phyloP scores from a whole-genome alignment of 176 grass and related monocot genomes.

The Triticum turgidum region DNA sequence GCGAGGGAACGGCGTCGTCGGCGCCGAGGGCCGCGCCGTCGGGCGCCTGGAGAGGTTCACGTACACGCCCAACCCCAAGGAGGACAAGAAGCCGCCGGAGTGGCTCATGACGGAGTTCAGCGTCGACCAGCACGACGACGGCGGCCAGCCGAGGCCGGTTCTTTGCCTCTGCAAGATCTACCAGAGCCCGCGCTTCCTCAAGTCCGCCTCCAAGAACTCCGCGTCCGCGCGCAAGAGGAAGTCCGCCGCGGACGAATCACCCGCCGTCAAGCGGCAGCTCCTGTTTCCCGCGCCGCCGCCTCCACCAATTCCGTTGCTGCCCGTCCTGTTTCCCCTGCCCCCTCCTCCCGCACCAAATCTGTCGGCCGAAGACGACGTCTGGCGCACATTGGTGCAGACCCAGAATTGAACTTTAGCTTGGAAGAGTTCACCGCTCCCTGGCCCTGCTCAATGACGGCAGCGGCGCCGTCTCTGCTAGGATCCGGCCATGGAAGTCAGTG shows the following conservation, averaged over 20 bases:
- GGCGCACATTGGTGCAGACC: not conserved
- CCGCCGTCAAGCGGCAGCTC: not conserved
- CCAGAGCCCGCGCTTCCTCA: not conserved
- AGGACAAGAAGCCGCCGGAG: not conserved
- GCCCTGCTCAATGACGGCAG: not conserved
- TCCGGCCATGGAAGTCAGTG: too few species aligned
- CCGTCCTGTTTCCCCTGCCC: not conserved
- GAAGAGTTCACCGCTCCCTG: not conserved
- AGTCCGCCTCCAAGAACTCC: not conserved
- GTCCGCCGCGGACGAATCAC: not conserved
- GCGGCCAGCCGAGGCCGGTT: not conserved
- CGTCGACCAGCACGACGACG: not conserved
- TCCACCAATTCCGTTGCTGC: not conserved
- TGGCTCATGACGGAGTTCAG: slow-evolving; percentile 25
- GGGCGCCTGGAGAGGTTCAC: not conserved
- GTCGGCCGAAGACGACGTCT: not conserved
- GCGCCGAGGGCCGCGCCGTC: not conserved
- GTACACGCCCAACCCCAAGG: not conserved
- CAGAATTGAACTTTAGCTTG: not conserved
- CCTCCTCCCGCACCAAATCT: not conserved
- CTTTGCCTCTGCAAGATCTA: slow-evolving; percentile 17
- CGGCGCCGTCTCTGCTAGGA: not conserved
- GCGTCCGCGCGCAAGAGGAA: slow-evolving; percentile 11
- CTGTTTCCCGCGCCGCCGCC: not conserved
- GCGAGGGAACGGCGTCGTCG: not conserved